Evolutionary conservation across 2,329 filamentous ascomycete species (phyloP).

Genomic region (Kalaharituber pfeilii): DNA sequence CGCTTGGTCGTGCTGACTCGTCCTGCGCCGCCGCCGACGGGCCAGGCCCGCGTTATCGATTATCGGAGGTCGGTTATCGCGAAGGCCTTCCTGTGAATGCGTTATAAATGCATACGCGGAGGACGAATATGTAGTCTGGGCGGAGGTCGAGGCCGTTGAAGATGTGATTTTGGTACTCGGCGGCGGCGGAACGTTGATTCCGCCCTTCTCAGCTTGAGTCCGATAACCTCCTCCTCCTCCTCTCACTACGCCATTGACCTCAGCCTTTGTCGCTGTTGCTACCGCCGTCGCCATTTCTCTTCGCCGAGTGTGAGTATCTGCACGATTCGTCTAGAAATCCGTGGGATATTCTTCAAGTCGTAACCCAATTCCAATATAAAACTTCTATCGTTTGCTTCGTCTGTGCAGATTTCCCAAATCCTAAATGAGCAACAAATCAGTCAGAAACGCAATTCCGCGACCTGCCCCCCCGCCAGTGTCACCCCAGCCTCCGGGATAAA

Average conservation of each 20-base stretch:
- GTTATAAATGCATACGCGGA: slow-evolving; percentile 21
- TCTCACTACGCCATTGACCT: background rate
- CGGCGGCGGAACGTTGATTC: too few relatives aligned
- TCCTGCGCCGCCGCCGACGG: slow-evolving; percentile 20
- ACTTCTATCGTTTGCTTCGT: too few relatives aligned
- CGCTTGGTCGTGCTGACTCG: slow-evolving; percentile 21
- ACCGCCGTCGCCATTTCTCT: background rate
- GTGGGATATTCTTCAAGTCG: too few relatives aligned
- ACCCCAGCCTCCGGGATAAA: too few relatives aligned
- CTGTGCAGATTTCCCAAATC: too few relatives aligned
- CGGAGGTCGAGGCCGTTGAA: background rate
- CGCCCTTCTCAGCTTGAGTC: too few relatives aligned
- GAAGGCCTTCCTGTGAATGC: slow-evolving; percentile 21
- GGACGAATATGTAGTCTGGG: background rate
- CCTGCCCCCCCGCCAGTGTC: too few relatives aligned
- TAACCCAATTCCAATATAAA: too few relatives aligned
- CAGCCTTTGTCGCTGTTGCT: background rate
- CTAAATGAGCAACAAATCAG: too few relatives aligned
- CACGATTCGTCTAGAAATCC: too few relatives aligned
- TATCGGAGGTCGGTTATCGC: slow-evolving; percentile 18
- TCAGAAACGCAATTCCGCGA: too few relatives aligned
- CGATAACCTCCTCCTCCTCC: background rate
- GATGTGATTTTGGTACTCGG: too few relatives aligned
- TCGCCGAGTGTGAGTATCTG: background rate
- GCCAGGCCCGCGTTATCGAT: slow-evolving; percentile 21